Evolutionary conservation across 2,329 filamentous ascomycete genomes (phyloP).

Genomic region (Paraphaeosphaeria minitans): DNA sequence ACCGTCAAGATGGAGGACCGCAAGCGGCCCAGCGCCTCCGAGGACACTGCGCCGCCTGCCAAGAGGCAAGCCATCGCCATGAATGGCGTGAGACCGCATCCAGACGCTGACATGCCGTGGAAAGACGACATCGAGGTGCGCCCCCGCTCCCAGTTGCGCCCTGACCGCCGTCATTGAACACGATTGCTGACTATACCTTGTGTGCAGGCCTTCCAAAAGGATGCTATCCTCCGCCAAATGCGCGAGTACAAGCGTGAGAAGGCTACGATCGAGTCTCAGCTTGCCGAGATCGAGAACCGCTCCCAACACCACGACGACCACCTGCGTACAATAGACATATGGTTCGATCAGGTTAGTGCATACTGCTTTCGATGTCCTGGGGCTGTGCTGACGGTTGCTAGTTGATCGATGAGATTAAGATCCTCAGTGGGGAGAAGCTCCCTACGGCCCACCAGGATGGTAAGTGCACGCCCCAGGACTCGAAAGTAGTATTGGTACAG

Average conservation of each 20-base stretch:
- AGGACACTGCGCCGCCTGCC: conserved; percentile 84
- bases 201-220: conserved; percentile 84
- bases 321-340: conserved; percentile 84
- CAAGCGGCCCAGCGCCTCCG: conserved; percentile 87
- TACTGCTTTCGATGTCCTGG: conserved; percentile 12
- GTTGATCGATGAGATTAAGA: conserved; percentile 56
- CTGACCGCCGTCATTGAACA: conserved; percentile 27
- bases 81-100: conserved; percentile 74
- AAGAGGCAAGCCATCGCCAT: conserved; percentile 80
- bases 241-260: conserved; percentile 96
- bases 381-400: conserved; percentile 36
- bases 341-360: conserved; percentile 84
- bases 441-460: conserved; percentile 25
- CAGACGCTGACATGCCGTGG: conserved; percentile 71
- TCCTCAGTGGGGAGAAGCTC: conserved; percentile 47
- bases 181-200: conserved; percentile 36
- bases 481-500: neutral
- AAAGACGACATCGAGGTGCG: conserved; percentile 76
- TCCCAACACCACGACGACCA: conserved; percentile 89
- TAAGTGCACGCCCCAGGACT: conserved; percentile 13
- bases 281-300: conserved; percentile 79
- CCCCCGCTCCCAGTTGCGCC: conserved; percentile 41
- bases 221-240: conserved; percentile 97
- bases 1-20: conserved; percentile 98
- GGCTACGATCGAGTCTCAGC: conserved; percentile 75